Evolutionary conservation across 1,284 basidiomycete species (phyloP).

Genomic region (Ceratobasidium sp.): DNA sequence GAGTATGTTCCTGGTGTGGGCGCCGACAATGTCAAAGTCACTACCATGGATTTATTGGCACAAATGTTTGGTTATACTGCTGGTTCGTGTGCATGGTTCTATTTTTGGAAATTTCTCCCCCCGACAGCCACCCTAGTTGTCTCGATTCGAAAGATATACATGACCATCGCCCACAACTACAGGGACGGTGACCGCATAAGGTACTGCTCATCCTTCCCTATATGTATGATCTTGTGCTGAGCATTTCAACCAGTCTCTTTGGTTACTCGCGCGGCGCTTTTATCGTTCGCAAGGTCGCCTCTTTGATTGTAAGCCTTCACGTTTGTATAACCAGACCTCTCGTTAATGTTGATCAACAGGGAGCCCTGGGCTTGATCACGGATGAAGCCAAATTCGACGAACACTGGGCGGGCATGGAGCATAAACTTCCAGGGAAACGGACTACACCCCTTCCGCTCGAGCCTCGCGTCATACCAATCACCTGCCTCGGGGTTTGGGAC

Average conservation of each 20-base stretch:
- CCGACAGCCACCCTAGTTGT: neutral
- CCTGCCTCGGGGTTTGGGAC: conserved; percentile 35
- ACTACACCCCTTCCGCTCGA: neutral
- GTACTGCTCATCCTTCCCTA: neutral
- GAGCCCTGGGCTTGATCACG: neutral
- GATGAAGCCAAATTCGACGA: neutral
- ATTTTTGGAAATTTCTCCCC: too few relatives aligned
- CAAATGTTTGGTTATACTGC: conserved; percentile 12
- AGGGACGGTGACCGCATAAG: conserved; percentile 8
- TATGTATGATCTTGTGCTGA: neutral
- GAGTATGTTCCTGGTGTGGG: conserved; percentile 11
- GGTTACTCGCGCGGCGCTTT: conserved; percentile 46
- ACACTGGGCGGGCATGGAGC: conserved; percentile 12
- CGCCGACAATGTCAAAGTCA: neutral
- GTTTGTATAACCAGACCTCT: neutral
- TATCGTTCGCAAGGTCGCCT: conserved; percentile 48
- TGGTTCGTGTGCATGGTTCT: neutral
- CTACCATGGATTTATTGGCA: neutral
- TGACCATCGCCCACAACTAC: neutral
- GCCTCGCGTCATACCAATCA: neutral
- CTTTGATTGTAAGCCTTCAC: conserved; percentile 35
- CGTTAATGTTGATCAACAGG: neutral
- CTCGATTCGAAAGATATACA: conserved; percentile 10
- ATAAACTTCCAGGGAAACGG: conserved; percentile 9
- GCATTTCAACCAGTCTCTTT: conserved; percentile 5